These are phyloP conservation scores for Sphagnurus paluster DNA, from an alignment of 1,284 basidiomycete genomes.

Conservation along the genomic window DNA sequence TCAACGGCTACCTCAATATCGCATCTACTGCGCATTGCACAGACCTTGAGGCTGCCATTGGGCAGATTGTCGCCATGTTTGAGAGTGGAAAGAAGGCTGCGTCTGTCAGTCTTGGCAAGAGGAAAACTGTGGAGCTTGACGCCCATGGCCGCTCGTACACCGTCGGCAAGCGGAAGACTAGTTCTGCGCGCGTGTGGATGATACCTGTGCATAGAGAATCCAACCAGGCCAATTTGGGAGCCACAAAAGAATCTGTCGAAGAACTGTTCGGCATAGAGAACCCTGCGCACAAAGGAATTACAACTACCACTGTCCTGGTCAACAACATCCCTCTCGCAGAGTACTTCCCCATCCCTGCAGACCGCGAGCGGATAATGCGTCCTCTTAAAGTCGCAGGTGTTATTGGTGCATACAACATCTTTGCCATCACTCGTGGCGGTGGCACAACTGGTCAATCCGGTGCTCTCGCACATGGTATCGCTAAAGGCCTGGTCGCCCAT, in stretches of 20 bases:
- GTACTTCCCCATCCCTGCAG: conserved; percentile 78
- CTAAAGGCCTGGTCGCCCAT: conserved; percentile 78
- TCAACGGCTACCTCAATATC: conserved; percentile 73
- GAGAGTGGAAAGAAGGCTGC: conserved; percentile 63
- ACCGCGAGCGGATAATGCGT: conserved; percentile 80
- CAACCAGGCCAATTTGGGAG: conserved; percentile 12
- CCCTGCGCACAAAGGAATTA: conserved; percentile 28
- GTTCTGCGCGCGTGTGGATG: conserved; percentile 90
- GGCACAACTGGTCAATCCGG: conserved; percentile 90
- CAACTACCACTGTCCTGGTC: conserved; percentile 67
- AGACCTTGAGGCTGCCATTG: conserved; percentile 57
- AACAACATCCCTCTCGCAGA: conserved; percentile 80
- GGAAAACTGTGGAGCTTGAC: conserved; percentile 65
- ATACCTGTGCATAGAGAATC: conserved; percentile 61
- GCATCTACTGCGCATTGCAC: conserved; percentile 62
- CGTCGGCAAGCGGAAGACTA: conserved; percentile 83
- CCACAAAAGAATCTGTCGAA: conserved; percentile 22
- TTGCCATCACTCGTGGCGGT: conserved; percentile 86
- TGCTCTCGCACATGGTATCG: conserved; percentile 84
- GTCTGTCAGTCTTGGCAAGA: conserved; percentile 51
- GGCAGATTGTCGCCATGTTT: conserved; percentile 60
- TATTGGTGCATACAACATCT: conserved; percentile 93
- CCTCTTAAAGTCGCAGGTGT: conserved; percentile 85
- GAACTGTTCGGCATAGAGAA: conserved; percentile 23
- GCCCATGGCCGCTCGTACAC: conserved; percentile 80